Conservation (phyloP, 2,329 filamentous ascomycete species). For the Botrytis sinoallii region DNA sequence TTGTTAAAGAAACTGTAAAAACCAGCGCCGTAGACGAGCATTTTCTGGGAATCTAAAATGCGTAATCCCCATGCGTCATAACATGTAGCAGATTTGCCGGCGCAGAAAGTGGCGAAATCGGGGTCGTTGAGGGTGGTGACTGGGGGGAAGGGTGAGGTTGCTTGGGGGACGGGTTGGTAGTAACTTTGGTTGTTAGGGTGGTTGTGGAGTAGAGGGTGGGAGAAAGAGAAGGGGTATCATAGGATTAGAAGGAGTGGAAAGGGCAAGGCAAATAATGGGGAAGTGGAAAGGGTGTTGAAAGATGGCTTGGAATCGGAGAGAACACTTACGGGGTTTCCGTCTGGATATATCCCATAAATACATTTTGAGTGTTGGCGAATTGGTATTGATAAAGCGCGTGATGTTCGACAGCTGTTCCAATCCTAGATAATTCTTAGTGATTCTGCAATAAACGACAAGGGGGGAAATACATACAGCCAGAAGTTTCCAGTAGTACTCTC, state of each 20-base stretch:
- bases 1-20: conserved; percentile 59
- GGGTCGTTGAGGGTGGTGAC: conserved; percentile 45
- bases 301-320: not conserved
- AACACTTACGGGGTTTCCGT: conserved; percentile 43
- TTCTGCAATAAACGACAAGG: conserved; percentile 58
- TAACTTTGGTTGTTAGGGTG: conserved; percentile 35
- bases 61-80: conserved; percentile 64
- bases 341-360: conserved; percentile 32
- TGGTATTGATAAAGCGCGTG: conserved; percentile 52
- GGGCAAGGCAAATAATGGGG: no score
- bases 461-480: conserved; percentile 50
- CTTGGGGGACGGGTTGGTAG: conserved; percentile 63
- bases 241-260: not conserved
- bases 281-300: not conserved
- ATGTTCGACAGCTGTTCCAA: conserved; percentile 52
- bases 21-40: conserved; percentile 53
- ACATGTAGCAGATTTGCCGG: conserved; percentile 41
- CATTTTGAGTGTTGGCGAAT: conserved; percentile 39
- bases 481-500: conserved; percentile 42
- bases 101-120: conserved; percentile 46
- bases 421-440: conserved; percentile 70
- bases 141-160: conserved; percentile 58
- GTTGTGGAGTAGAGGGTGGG: not conserved
- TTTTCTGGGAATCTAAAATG: conserved; percentile 49
- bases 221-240: not conserved